A percentile compares a stretch with the other conserved stretches of the same genome.
Evolutionary conservation across 2,329 filamentous ascomycete species (phyloP).

Genomic region (Tolypocladium cylindrosporum): DNA sequence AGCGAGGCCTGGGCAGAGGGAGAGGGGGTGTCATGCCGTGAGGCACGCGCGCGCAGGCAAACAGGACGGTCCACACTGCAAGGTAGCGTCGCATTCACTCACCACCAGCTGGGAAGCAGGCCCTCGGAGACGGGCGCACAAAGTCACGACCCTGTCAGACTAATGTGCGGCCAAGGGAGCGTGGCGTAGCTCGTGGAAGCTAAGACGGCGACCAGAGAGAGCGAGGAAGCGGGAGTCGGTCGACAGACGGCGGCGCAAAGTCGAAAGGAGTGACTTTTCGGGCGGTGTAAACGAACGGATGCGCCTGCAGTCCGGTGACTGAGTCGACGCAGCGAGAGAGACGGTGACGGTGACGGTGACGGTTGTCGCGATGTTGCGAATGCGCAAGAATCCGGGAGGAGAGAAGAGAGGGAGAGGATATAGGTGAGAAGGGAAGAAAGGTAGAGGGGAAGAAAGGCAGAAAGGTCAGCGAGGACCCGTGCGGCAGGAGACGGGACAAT

Average conservation of each 20-base stretch:
- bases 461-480: not conserved
- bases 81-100: constrained; percentile 6
- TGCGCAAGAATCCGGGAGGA: not conserved
- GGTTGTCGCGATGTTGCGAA: not conserved
- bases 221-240: not conserved
- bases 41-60: constrained; percentile 1
- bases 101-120: constrained; percentile 3
- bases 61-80: constrained; percentile 1
- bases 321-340: not conserved
- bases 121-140: not conserved
- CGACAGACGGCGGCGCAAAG: not conserved
- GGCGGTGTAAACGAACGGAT: not conserved
- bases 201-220: not conserved
- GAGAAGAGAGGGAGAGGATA: not conserved
- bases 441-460: not conserved
- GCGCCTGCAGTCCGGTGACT: not conserved
- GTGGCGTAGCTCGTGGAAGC: not conserved
- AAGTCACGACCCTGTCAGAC: not conserved
- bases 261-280: not conserved
- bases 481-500: not conserved
- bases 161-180: not conserved
- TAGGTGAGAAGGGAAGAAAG: not conserved
- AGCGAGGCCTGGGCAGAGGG: not conserved
- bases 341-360: not conserved
- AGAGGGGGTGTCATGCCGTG: not conserved